phyloP scores from a whole-genome alignment of 1,284 basidiomycete species.

The Erythrobasidium hasegawianum region DNA sequence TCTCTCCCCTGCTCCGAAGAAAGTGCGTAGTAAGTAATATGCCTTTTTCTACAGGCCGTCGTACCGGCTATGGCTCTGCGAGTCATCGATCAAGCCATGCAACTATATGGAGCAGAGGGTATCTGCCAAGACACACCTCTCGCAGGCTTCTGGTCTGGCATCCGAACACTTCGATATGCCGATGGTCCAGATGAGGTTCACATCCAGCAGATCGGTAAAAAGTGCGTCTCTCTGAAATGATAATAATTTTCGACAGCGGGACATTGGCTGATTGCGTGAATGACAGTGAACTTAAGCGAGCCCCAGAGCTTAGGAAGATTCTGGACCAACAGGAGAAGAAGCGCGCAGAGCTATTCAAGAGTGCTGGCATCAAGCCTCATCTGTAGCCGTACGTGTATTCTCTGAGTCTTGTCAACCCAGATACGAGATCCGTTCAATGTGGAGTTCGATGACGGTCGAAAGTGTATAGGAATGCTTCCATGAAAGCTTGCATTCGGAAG shows the following conservation, averaged over 20 bases:
- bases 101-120: constrained; percentile 91
- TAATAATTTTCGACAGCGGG: neutral
- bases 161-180: constrained; percentile 83
- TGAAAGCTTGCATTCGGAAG: too few species aligned
- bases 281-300: constrained; percentile 64
- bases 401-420: neutral
- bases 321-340: constrained; percentile 58
- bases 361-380: constrained; percentile 59
- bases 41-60: constrained; percentile 62
- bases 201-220: constrained; percentile 70
- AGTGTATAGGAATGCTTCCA: too few species aligned
- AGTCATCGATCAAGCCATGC: constrained; percentile 90
- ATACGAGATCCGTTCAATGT: too few species aligned
- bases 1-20: too few species aligned
- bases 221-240: constrained; percentile 2
- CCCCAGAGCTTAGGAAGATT: constrained; percentile 55
- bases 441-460: too few species aligned
- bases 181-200: constrained; percentile 95
- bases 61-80: constrained; percentile 82
- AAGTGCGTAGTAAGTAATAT: constrained; percentile 13
- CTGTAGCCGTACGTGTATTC: constrained; percentile 45
- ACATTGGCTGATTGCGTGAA: constrained; percentile 54
- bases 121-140: constrained; percentile 79
- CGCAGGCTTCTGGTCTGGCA: constrained; percentile 69
- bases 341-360: constrained; percentile 54